Percentiles rank a stretch among this genome's conserved stretches.
These are phyloP conservation scores for Penicillium fuscoglaucum DNA, from an alignment of 2,329 filamentous ascomycete genomes.

Conservation along the genomic window DNA sequence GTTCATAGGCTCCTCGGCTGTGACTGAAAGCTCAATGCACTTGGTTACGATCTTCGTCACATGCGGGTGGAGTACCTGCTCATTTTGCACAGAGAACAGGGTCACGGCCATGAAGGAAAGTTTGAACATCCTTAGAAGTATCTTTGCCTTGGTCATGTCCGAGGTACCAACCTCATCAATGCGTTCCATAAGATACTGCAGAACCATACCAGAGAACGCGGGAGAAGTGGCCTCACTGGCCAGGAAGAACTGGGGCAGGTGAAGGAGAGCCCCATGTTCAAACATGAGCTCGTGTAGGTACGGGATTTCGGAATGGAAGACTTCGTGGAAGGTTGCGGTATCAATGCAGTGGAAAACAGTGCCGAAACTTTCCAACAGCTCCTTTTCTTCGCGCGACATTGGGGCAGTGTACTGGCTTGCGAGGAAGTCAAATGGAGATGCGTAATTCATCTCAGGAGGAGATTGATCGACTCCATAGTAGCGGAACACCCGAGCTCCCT, in stretches of 20 bases:
- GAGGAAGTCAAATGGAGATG: slow-evolving; percentile 86
- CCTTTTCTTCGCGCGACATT: slow-evolving; percentile 94
- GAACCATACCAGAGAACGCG: slow-evolving; percentile 95
- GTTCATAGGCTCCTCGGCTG: slow-evolving; percentile 96
- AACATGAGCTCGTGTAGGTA: slow-evolving; percentile 98
- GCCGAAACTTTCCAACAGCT: slow-evolving; percentile 93
- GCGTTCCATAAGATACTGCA: slow-evolving; percentile 95
- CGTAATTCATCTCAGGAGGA: slow-evolving; percentile 68
- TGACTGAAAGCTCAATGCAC: slow-evolving; percentile 93
- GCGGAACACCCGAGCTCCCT: slow-evolving; percentile 92
- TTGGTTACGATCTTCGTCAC: slow-evolving; percentile 97
- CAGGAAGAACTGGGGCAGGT: slow-evolving; percentile 96
- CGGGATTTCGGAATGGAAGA: slow-evolving; percentile 96
- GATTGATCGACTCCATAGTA: slow-evolving; percentile 93
- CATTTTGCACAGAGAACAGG: slow-evolving; percentile 89
- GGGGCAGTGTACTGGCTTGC: slow-evolving; percentile 94
- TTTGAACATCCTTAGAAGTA: slow-evolving; percentile 92
- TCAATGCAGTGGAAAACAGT: slow-evolving; percentile 99
- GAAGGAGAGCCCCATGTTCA: slow-evolving; percentile 87
- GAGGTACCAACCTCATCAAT: slow-evolving; percentile 92
- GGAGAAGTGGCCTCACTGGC: slow-evolving; percentile 98
- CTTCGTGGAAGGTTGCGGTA: slow-evolving; percentile 96
- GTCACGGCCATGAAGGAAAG: slow-evolving; percentile 99
- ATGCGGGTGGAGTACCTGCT: slow-evolving; percentile 91
- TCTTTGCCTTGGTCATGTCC: slow-evolving; percentile 89